Evolutionary conservation across 2,329 filamentous ascomycete genomes (phyloP), one percentile per base, ranked within the genome.

Genomic region (Apiospora koreana): DNA sequence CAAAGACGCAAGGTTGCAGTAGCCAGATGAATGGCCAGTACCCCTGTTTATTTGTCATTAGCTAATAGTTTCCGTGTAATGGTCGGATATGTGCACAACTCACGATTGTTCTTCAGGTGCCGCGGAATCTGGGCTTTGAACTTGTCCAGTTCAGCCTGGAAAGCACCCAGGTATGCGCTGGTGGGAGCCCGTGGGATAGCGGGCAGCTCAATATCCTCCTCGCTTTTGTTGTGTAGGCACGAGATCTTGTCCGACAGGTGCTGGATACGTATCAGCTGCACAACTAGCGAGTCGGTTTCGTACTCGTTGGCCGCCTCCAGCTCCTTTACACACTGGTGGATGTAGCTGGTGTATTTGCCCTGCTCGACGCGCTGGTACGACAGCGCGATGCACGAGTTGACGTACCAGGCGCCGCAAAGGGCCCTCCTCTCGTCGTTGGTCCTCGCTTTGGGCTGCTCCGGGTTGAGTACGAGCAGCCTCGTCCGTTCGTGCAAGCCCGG

Each of bases 391-490:
- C n/a, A 23, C 12, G 86, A 88, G 18, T 81, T 84, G 41, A 89
- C 72, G 71, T 87, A 89, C 83, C 87, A 89, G 1, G 86, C 83
- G 0, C 86, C 87, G 0, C 87, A 79, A 0, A 88, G 79, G 0
- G 83, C 81, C n/a, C 87, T 81, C 12, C 83, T 81, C 71, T 89
- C 87, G 48, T 89, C 87, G 9, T 86, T 83, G 0, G 83, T 86
- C 4, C 86, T 81, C 2, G 77, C 75, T 28, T 74, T 77, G 0
- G 82, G 79, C 41, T 79, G 74, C 21, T 80, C 79, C 0, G 83
- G 83, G 28, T 82, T 78, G 2, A 83, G 78, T 3, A 85, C 79
- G 76, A 86, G 80, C 10, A 86, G 72, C 38, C 79, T 81, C 0
- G 81, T 82, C 43, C 82, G 80, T 70, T 87, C 85, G 2, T 81